Evolutionary conservation across 2,329 filamentous ascomycete species (phyloP).

Genomic region (Sarocladiaceae sp.): DNA sequence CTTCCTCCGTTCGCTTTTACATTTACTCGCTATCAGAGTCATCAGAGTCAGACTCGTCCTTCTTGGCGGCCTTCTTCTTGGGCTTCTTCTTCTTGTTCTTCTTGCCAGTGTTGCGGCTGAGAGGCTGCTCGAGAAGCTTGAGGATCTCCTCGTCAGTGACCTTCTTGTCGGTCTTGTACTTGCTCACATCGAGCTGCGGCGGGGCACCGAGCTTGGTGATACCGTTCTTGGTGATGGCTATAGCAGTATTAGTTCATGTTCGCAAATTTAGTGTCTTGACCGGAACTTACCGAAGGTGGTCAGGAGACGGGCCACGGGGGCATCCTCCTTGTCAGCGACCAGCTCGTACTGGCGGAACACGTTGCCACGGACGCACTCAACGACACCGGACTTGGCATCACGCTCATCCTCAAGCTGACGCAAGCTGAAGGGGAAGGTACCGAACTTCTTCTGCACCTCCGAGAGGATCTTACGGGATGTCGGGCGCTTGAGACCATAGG

Average conservation of each 20-base stretch:
- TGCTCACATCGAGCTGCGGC: conserved; percentile 69
- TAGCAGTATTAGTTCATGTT: conserved; percentile 10
- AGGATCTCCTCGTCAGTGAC: conserved; percentile 94
- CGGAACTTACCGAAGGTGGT: conserved; percentile 82
- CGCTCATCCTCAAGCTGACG: conserved; percentile 96
- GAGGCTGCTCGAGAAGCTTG: conserved; percentile 86
- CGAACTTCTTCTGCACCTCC: conserved; percentile 96
- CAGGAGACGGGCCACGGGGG: conserved; percentile 80
- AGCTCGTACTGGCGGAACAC: conserved; percentile 96
- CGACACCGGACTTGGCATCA: conserved; percentile 89
- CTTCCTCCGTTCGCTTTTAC: background rate
- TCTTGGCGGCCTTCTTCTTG: conserved; percentile 54
- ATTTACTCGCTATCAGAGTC: conserved; percentile 24
- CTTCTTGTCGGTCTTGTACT: conserved; percentile 95
- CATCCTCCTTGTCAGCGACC: conserved; percentile 85
- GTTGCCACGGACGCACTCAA: conserved; percentile 91
- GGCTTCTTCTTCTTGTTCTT: conserved; percentile 90
- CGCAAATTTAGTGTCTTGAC: background rate
- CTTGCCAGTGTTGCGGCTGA: conserved; percentile 83
- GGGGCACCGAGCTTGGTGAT: conserved; percentile 80
- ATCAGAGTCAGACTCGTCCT: conserved; percentile 32
- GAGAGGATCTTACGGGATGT: conserved; percentile 90
- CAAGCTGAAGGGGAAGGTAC: conserved; percentile 95
- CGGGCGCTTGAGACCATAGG: conserved; percentile 89
- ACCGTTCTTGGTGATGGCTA: conserved; percentile 97